Percentiles rank a stretch among this genome's conserved stretches.
Evolutionary conservation across 1,284 basidiomycete genomes (phyloP).

Genomic region (Microbotryum scabiosae): DNA sequence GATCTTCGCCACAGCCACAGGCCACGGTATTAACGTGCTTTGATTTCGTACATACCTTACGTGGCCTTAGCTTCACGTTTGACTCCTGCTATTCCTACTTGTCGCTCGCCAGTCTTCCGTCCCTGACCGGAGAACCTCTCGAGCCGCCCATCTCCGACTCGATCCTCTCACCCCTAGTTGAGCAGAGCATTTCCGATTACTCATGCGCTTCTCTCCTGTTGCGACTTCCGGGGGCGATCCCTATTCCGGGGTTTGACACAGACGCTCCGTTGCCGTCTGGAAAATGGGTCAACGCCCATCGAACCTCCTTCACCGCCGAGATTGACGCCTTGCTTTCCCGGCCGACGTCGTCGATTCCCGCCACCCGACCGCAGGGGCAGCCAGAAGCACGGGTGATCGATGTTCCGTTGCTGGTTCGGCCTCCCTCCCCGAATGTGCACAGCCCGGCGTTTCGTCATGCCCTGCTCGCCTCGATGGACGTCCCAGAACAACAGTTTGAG

Average conservation of each 20-base stretch:
- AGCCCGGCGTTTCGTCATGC: constrained; percentile 40
- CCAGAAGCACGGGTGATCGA: constrained; percentile 39
- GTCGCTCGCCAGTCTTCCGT: constrained; percentile 43
- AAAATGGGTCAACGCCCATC: constrained; percentile 52
- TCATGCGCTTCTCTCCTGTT: constrained; percentile 60
- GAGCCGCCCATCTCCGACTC: constrained; percentile 51
- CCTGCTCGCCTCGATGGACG: constrained; percentile 52
- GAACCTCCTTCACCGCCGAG: constrained; percentile 46
- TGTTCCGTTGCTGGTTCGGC: constrained; percentile 59
- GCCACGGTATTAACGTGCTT: background rate
- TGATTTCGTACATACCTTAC: background rate
- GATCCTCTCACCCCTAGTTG: constrained; percentile 53
- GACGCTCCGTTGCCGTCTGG: constrained; percentile 50
- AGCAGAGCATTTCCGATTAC: constrained; percentile 57
- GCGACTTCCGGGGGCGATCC: constrained; percentile 61
- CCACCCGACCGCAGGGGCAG: constrained; percentile 1
- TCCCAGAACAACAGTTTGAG: constrained; percentile 51
- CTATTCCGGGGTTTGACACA: constrained; percentile 57
- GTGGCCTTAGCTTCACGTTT: constrained; percentile 59
- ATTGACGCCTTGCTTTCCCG: constrained; percentile 39
- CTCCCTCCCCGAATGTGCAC: constrained; percentile 47
- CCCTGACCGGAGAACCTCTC: constrained; percentile 35
- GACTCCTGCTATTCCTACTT: constrained; percentile 71
- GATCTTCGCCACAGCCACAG: too few relatives aligned
- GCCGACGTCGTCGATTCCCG: constrained; percentile 21